phyloP scores from a whole-genome alignment of 2,329 filamentous ascomycete species.

The Zymoseptoria tritici region DNA sequence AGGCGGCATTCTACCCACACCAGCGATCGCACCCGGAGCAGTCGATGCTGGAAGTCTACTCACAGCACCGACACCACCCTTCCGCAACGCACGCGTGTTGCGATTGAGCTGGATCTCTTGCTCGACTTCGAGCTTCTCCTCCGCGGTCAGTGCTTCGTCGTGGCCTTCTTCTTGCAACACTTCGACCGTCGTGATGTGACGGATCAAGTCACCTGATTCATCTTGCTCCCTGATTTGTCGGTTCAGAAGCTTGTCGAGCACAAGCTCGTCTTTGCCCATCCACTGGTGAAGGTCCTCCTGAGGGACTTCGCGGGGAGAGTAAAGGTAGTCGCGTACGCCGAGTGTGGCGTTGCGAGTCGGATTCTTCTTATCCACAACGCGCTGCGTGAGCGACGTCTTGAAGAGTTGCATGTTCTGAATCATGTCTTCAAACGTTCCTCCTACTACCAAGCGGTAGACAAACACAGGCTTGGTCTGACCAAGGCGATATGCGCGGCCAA shows the following conservation, averaged over 20 bases:
- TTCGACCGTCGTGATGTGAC: constrained; percentile 28
- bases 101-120: constrained; percentile 10
- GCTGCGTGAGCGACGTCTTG: constrained; percentile 71
- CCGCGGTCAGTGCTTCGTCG: constrained; percentile 26
- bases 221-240: constrained; percentile 42
- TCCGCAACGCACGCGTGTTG: not conserved
- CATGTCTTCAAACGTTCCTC: constrained; percentile 70
- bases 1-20: not conserved
- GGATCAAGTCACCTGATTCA: constrained; percentile 49
- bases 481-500: constrained; percentile 78
- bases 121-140: constrained; percentile 25
- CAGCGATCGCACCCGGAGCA: not conserved
- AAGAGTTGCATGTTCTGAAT: constrained; percentile 69
- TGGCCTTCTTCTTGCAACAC: constrained; percentile 27
- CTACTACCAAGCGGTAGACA: constrained; percentile 74
- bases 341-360: constrained; percentile 59
- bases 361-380: constrained; percentile 79
- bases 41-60: not conserved
- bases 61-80: not conserved
- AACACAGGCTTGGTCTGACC: constrained; percentile 74
- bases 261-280: constrained; percentile 50
- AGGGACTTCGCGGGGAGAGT: constrained; percentile 46
- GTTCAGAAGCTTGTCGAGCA: constrained; percentile 57
- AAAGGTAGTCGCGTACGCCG: constrained; percentile 48
- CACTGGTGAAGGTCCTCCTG: constrained; percentile 45